These are phyloP conservation scores for Candida adriatica DNA, from an alignment of 805 yeast genomes.

Conservation along the genomic window DNA sequence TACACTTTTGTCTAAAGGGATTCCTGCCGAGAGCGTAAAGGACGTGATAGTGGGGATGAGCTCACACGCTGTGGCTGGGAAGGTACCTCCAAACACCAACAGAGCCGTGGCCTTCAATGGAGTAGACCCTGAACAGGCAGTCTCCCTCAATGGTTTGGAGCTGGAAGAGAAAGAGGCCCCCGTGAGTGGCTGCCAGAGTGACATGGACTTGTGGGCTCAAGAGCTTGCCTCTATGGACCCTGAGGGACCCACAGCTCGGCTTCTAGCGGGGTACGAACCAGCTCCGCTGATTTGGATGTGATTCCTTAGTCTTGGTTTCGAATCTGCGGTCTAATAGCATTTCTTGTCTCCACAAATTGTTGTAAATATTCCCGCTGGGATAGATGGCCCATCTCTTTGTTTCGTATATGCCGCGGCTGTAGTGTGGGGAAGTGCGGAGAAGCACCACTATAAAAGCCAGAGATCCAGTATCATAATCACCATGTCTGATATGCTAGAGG, in stretches of 20 bases:
- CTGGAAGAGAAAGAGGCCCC: slow-evolving; percentile 6
- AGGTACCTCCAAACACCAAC: slow-evolving; percentile 51
- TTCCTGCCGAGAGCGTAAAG: slow-evolving; percentile 35
- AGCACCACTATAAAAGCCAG: slow-evolving; percentile 70
- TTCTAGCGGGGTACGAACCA: too few relatives aligned
- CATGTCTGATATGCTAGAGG: slow-evolving; percentile 22
- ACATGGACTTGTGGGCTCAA: too few relatives aligned
- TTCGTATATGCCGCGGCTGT: too few relatives aligned
- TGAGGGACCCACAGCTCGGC: too few relatives aligned
- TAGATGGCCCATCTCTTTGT: too few relatives aligned
- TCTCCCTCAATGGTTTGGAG: slow-evolving; percentile 7
- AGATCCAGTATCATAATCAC: slow-evolving; percentile 82
- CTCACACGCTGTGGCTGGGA: slow-evolving; percentile 36
- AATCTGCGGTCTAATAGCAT: too few relatives aligned
- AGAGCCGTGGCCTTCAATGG: slow-evolving; percentile 45
- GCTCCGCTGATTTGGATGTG: too few relatives aligned
- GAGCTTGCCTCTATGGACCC: too few relatives aligned
- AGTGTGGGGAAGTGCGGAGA: too few relatives aligned
- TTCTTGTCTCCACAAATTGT: too few relatives aligned
- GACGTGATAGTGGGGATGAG: slow-evolving; percentile 37
- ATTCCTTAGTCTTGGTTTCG: too few relatives aligned
- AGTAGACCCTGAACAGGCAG: slow-evolving; percentile 26
- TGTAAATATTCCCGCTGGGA: too few relatives aligned
- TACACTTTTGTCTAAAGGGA: slow-evolving; percentile 45
- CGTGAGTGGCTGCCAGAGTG: background rate